Base-by-base conservation (phyloP, 1,284 basidiomycete genomes). In the Puccinia coronata region DNA sequence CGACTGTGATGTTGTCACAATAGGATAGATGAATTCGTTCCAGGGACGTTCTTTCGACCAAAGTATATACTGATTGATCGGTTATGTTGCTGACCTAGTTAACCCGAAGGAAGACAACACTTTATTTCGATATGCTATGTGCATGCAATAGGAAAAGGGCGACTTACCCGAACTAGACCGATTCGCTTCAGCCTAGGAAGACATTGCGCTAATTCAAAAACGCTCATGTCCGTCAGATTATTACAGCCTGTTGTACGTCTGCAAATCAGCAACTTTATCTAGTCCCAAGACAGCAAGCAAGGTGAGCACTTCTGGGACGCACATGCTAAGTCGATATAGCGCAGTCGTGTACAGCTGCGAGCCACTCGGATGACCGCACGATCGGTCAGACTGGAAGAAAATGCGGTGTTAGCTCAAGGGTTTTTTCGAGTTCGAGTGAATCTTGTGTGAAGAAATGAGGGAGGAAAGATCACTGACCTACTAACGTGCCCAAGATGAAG, bases 261-360 rank as follows among this genome's bases (percentile, higher is more conserved):
- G 59, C 72, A 77, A 81, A 79, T 34, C 39, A 47, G 63, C 31
- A 67, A 67, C 36, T 23, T 14, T 41, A 2, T 67, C 16, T 57
- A 11, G 59, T 59, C 70, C 43, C 57, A 31, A 59, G 1, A 69
- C 3, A 31, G 57, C n/a, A 31, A 57, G 8, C 20, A n/a, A 77
- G 53, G 69, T 76, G 67, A 4, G 59, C 41, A 61, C 70, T 51
- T 76, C 69, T n/a, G 31, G 39, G 25, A 81, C 63, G 86, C 83
- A 95, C 96, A 96, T 5, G 97, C 97, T 83, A 99, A 91, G 86
- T 99, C 97, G 82, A 99, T 92, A 86, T 99, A 99, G 83, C 97
- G 89, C 81, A 99, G 87, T n/a, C 97, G 89, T 0, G 94, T 96
- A 87, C 97, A 99, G 31, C 90, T 90, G 57, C 93, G 89, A 3